phyloP scores from a whole-genome alignment of 108 stramenopile genomes.

The Nannochloropsis oceanica region DNA sequence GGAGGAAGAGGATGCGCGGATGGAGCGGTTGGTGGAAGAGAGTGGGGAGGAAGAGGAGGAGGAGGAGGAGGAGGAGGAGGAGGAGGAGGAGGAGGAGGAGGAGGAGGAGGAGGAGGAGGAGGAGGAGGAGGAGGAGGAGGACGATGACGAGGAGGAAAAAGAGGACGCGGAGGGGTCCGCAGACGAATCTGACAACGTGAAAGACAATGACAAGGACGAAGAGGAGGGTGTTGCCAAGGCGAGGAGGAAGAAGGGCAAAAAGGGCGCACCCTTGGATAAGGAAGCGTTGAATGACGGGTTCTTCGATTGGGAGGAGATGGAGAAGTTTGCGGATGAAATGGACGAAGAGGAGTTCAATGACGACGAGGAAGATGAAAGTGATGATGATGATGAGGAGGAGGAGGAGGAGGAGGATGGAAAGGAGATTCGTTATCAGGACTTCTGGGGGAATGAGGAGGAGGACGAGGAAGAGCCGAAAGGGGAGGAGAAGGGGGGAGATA shows the following conservation, averaged over 20 bases:
- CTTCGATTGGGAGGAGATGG: constrained; percentile 88
- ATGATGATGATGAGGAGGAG: constrained; percentile 9
- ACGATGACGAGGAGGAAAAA: not conserved
- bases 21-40: constrained; percentile 59
- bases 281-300: constrained; percentile 72
- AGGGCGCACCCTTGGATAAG: constrained; percentile 47
- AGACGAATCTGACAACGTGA: not conserved
- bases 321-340: constrained; percentile 80
- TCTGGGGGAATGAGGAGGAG: constrained; percentile 49
- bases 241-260: constrained; percentile 32
- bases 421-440: constrained; percentile 63
- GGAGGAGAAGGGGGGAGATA: not conserved
- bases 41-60: constrained; percentile 50
- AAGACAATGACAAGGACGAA: constrained; percentile 1
- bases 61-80: not conserved
- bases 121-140: constrained; percentile 33
- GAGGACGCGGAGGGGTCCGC: not conserved
- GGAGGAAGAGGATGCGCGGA: constrained; percentile 44
- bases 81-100: constrained; percentile 17
- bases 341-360: constrained; percentile 69
- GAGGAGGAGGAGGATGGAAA: constrained; percentile 33
- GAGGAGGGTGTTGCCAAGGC: not conserved
- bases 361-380: constrained; percentile 2
- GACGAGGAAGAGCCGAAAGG: constrained; percentile 20
- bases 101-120: constrained; percentile 9